Base-by-base conservation (phyloP, 2,329 filamentous ascomycete genomes). In the Cercospora sojina region DNA sequence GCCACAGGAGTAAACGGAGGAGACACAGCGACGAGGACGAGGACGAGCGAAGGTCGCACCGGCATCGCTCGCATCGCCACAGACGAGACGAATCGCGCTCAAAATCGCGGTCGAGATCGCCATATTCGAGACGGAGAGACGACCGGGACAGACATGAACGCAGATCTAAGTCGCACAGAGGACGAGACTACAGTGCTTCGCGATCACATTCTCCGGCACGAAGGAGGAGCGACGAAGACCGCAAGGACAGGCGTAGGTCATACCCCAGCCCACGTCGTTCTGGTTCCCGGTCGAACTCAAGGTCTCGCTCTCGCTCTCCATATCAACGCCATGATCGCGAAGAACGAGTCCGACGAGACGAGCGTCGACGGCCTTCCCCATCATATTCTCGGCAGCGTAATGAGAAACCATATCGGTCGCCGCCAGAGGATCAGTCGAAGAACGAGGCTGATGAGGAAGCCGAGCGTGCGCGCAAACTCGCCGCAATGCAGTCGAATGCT, bases 401-500 rank as follows among this genome's bases (percentile, higher is more conserved):
- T 18, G 64, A 66, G 31, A 74, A 72, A 35, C 62, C 69, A 10
- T 74, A 73, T 53, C 67, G 64, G 10, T 75, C 75, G 31, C 74
- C 75, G 16, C 72, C 73, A 2, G 68, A 73, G 6, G 69, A 73
- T 13, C 59, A 65, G 20, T 49, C 62, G 32, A 68, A 69, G 55
- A 55, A 70, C n/a, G 67, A 63, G 7, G 67, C 63, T 9, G 72
- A 77, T 29, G 75, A 74, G 20, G 75, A 74, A 20, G 77, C 75
- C 7, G 78, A 77, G 63, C 76, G 77, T 32, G 76, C 74, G 10
- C 75, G 71, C 38, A 79, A 77, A 64, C 69, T 80, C 9, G 79
- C 79, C 4, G 78, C 75, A 10, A 81, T 81, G 79, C 78, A 79
- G 58, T 75, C 73, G 18, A 78, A 79, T 63, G 79, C 79, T 47